These are phyloP conservation scores for Dinochytrium kinnereticum DNA, from an alignment of 371 early-diverging fungal genomes.

Conservation along the genomic window DNA sequence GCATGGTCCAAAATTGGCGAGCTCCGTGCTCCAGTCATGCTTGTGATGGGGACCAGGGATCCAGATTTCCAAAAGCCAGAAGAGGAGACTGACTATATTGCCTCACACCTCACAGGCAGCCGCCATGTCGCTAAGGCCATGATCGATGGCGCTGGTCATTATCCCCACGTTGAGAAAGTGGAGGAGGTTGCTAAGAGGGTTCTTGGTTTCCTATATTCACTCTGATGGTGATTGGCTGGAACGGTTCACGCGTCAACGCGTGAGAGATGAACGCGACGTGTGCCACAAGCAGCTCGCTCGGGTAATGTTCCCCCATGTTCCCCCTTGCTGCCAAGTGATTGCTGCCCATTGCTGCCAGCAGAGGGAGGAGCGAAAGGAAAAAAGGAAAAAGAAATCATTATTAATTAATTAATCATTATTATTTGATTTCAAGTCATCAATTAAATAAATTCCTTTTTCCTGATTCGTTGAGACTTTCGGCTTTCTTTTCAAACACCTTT, in stretches of 20 bases:
- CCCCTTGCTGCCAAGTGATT: no score
- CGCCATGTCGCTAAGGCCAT: neutral
- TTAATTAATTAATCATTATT: no score
- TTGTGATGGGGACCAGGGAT: slow-evolving; percentile 27
- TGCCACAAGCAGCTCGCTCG: no score
- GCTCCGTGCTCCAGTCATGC: slow-evolving; percentile 17
- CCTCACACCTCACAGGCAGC: neutral
- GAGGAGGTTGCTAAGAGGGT: neutral
- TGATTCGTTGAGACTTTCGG: neutral
- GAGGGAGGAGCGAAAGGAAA: no score
- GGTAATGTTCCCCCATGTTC: no score
- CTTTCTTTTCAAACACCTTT: neutral
- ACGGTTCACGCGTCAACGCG: no score
- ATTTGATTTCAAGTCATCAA: no score
- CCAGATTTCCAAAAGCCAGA: slow-evolving; percentile 30
- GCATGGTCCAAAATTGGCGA: slow-evolving; percentile 18
- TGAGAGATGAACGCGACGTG: no score
- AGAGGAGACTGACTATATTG: slow-evolving; percentile 19
- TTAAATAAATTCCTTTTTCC: no score
- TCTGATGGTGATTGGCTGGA: no score
- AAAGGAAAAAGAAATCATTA: neutral
- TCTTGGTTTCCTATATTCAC: no score
- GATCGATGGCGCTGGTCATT: slow-evolving; percentile 31
- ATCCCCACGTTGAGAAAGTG: slow-evolving; percentile 22
- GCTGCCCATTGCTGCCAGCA: no score